Base-by-base conservation (phyloP, 192 early-diverging fungal species). In the Mortierella claussenii region DNA sequence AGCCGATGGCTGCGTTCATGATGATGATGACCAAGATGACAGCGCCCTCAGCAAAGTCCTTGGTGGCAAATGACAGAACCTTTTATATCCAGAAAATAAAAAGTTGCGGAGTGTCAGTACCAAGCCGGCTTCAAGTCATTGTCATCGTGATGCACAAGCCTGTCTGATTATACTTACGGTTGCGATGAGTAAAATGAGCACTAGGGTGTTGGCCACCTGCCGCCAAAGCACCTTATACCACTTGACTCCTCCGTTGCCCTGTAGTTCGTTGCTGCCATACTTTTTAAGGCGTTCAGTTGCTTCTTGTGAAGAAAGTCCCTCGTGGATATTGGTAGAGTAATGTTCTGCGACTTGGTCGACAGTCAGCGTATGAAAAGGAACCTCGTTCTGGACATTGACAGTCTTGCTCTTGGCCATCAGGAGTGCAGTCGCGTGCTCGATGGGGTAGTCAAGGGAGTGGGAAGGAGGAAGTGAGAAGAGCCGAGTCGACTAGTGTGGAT, bases 1-100 rank as follows among this genome's bases (percentile, higher is more conserved):
- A 96, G 13, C 97, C 97, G 67, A 98, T 94, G n/a, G 85, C 63
- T 7, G 94, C 87, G 76, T 98, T 98, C 58, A 93, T 68, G 33
- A 90, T 73, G 44, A 94, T 91, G 32, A 98, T 92, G 44, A 92
- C 83, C 23, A 87, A 69, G 37, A 96, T 88, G 32, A 98, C 91
- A 49, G 86, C 89, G 32, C 89, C 91, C 85, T 91, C 90, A 20
- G 90, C 73, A 69, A 81, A 89, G 68, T 92, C 90, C 27, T 83
- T 85, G 51, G 84, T 87, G 6, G 83, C 88, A 80, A 91, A 89
- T 0, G 89, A 86, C 26, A 90, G 81, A 12, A 82, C 81, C 69
- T 71, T 54, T 10, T 36, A 24, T 23, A 49, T 5, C 47, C 11
- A 8, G 24, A 54, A 12, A 28, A 54, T 15, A 17, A 13, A 32